Base-by-base conservation (phyloP, 1,139 yeast genomes). In the Magnusiomyces suaveolens region DNA sequence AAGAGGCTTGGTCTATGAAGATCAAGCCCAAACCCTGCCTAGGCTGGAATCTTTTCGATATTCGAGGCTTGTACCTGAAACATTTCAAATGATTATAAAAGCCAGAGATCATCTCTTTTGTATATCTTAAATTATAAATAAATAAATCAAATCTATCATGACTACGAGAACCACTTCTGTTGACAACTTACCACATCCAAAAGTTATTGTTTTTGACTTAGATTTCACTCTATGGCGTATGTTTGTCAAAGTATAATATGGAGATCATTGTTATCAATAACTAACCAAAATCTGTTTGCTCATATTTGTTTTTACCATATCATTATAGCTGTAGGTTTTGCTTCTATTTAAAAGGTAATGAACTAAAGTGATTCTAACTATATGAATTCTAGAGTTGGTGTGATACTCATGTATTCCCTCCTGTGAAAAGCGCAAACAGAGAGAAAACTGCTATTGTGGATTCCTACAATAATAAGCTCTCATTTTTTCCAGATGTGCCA, bases 221-320 rank as follows among this genome's bases (percentile, higher is more conserved):
- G 94, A 85, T 66, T 85, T 82, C 63, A 85, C 94, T 0, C 69
- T 85, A 46, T 85, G 92, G 94, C 90, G 85, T 68, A 78, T 76
- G 85, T 78, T n/a, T n/a, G n/a, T n/a, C n/a, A n/a, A n/a, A n/a
- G n/a, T n/a, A n/a, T n/a, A n/a, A n/a, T n/a, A n/a, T n/a, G n/a
- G n/a, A n/a, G n/a, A n/a, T n/a, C n/a, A n/a, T n/a, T n/a, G n/a
- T n/a, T n/a, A n/a, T n/a, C n/a, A n/a, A n/a, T n/a, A n/a, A n/a
- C n/a, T n/a, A n/a, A n/a, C n/a, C n/a, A n/a, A n/a, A n/a, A n/a
- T n/a, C n/a, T n/a, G n/a, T n/a, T n/a, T n/a, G n/a, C n/a, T n/a
- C n/a, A n/a, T n/a, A n/a, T n/a, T n/a, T n/a, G n/a, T n/a, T n/a
- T n/a, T n/a, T n/a, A n/a, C 23, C 62, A 18, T 29, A 8, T 6